phyloP scores from a whole-genome alignment of 208 protist genomes.

The Leishmania amazonensis region DNA sequence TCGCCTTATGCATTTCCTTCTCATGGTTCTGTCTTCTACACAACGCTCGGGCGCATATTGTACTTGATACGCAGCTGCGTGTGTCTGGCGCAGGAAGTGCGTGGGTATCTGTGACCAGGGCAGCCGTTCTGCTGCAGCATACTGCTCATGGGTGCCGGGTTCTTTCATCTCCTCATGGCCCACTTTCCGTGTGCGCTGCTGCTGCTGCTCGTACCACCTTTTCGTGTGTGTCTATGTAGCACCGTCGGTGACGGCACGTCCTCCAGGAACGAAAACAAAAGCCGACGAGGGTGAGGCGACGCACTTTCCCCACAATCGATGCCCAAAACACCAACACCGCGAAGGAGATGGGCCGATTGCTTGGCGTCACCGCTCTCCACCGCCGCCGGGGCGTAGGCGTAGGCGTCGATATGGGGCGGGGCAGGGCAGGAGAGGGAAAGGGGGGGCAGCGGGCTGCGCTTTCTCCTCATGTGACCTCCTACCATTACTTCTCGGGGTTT shows the following conservation, averaged over 20 bases:
- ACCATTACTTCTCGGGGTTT: neutral
- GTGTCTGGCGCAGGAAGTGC: neutral
- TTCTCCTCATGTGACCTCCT: neutral
- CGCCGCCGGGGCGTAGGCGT: neutral
- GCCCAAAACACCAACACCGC: neutral
- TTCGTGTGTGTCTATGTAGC: no score
- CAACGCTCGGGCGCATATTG: neutral
- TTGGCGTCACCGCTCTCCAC: neutral
- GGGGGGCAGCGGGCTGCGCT: neutral
- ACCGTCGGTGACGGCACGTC: neutral
- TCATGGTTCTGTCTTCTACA: neutral
- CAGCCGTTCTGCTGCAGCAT: neutral
- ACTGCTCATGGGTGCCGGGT: neutral
- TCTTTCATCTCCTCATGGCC: neutral
- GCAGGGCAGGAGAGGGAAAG: neutral
- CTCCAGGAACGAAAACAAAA: no score
- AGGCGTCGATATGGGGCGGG: neutral
- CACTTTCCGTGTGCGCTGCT: neutral
- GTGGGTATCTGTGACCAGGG: neutral
- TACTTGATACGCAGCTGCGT: neutral
- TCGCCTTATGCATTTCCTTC: neutral
- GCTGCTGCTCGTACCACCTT: neutral
- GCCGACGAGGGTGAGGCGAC: no score
- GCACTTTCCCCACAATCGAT: neutral
- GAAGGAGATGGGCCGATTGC: neutral